These are phyloP conservation scores for Gaultheria prostrata DNA, from an alignment of 148 eudicot species.

Conservation along the genomic window DNA sequence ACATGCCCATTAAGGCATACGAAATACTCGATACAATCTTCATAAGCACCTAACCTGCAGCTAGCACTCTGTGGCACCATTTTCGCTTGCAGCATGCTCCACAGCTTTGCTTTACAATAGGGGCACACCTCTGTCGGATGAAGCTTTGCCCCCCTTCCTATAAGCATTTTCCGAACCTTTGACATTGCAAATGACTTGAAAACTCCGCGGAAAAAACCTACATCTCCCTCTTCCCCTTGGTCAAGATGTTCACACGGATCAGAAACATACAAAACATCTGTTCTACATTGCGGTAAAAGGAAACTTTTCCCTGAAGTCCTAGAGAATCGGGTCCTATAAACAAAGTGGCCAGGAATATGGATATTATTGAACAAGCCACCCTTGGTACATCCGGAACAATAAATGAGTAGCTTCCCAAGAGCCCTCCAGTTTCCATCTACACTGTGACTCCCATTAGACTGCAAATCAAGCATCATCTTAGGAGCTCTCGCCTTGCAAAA, in stretches of 20 bases:
- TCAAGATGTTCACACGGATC: slow-evolving; percentile 98
- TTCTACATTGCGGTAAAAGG: slow-evolving; percentile 80
- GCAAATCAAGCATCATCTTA: slow-evolving; percentile 87
- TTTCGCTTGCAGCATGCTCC: slow-evolving; percentile 79
- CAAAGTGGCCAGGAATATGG: slow-evolving; percentile 81
- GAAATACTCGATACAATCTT: slow-evolving; percentile 74
- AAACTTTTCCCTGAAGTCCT: slow-evolving; percentile 95
- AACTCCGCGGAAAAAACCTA: slow-evolving; percentile 81
- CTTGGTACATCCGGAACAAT: slow-evolving; percentile 76
- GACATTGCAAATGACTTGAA: slow-evolving; percentile 80
- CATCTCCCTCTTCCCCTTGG: slow-evolving; percentile 91
- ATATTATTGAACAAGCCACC: slow-evolving; percentile 62
- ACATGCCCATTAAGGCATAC: slow-evolving; percentile 92
- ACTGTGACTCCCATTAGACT: slow-evolving; percentile 73
- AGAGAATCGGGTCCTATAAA: slow-evolving; percentile 77
- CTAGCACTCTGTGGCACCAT: slow-evolving; percentile 90
- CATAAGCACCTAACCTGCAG: slow-evolving; percentile 84
- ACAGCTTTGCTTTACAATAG: slow-evolving; percentile 82
- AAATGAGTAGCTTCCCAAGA: slow-evolving; percentile 87
- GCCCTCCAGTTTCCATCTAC: slow-evolving; percentile 99
- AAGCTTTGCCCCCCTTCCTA: slow-evolving; percentile 56
- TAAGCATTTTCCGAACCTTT: slow-evolving; percentile 80
- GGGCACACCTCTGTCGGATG: slow-evolving; percentile 78
- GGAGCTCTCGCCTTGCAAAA: slow-evolving; percentile 90
- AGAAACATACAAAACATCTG: slow-evolving; percentile 87